Base-by-base conservation (phyloP, 1,284 basidiomycete genomes). In the Boletus subluridellus region DNA sequence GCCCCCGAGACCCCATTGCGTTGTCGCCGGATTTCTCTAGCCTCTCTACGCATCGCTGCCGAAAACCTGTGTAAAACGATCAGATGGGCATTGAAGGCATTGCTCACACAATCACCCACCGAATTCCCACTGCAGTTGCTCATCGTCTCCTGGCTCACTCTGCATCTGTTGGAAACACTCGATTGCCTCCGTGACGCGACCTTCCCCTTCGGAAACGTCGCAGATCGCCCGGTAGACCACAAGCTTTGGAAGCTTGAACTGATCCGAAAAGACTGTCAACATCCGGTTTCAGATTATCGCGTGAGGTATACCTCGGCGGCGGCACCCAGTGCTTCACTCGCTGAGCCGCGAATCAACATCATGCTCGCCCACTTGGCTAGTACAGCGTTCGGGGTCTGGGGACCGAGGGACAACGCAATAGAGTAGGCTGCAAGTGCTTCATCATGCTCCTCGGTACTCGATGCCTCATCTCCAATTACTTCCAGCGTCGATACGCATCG, bases 211-310 rank as follows among this genome's bases (percentile, higher is more conserved):
- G 1, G 63, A 48, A 21, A 32, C 26, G 11, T 63, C 62, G 1
- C 61, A 63, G 1, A 62, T 52, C 11, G 7, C 37, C 3, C 12
- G 51, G n/a, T 42, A 38, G 9, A 49, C 3, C 28, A 21, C 6
- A 14, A 63, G 39, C 7, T 21, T 21, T 3, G 60, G 39, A 54
- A 60, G 6, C 26, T 35, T 48, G 32, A 60, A 63, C 57, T 62
- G n/a, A n/a, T 17, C 17, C 7, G 38, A 35, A 39, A 17, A 9
- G 38, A 9, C 6, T 17, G 39, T 41, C 39, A 41, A 21, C 39
- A 4, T 10, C 4, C 3, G 10, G 10, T 4, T n/a, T n/a, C 39
- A 41, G n/a, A 41, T 9, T n/a, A n/a, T 21, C n/a, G 10, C 11
- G 17, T 11, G 21, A 41, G 5, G 9, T n/a, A n/a, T 21, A 41